Evolutionary conservation across 1,284 basidiomycete species (phyloP).

Genomic region (Sanguinoderma infundibulare): DNA sequence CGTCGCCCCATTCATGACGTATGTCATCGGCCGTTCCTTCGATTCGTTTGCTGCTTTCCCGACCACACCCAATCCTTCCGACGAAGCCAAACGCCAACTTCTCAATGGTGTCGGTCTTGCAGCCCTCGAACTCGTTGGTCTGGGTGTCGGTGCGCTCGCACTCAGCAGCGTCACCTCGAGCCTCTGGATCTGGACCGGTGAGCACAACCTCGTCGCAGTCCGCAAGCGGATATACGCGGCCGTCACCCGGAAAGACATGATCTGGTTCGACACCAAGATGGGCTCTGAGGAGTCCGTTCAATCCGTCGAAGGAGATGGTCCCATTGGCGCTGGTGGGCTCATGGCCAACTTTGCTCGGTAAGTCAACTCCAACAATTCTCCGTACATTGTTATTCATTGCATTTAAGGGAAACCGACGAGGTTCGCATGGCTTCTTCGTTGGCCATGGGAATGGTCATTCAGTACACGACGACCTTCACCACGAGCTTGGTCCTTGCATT

Average conservation of each 20-base stretch:
- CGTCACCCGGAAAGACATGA: slow-evolving; percentile 76
- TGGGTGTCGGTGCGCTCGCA: slow-evolving; percentile 72
- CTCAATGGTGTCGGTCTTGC: slow-evolving; percentile 63
- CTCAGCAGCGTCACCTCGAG: slow-evolving; percentile 78
- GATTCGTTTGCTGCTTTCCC: slow-evolving; percentile 72
- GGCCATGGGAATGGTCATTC: slow-evolving; percentile 77
- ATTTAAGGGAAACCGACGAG: slow-evolving; percentile 88
- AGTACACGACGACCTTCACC: slow-evolving; percentile 81
- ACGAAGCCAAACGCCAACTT: slow-evolving; percentile 56
- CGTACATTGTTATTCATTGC: not conserved
- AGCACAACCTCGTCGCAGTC: slow-evolving; percentile 76
- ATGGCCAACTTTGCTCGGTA: slow-evolving; percentile 95
- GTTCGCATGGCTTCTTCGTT: slow-evolving; percentile 85
- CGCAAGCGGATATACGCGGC: slow-evolving; percentile 73
- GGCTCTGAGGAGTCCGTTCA: slow-evolving; percentile 60
- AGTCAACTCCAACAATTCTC: slow-evolving; percentile 32
- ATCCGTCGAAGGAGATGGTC: slow-evolving; percentile 52
- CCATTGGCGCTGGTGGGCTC: slow-evolving; percentile 86
- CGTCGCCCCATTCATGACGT: slow-evolving; percentile 93
- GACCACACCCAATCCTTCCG: slow-evolving; percentile 48
- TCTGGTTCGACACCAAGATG: slow-evolving; percentile 89
- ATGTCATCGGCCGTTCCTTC: slow-evolving; percentile 87
- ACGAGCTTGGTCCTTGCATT: slow-evolving; percentile 87
- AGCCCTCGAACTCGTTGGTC: slow-evolving; percentile 72
- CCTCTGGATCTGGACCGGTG: slow-evolving; percentile 90